Percentiles rank a stretch among this genome's conserved stretches.
These are phyloP conservation scores for Clarkia xantiana DNA, from an alignment of 345 rosid species.

Conservation along the genomic window DNA sequence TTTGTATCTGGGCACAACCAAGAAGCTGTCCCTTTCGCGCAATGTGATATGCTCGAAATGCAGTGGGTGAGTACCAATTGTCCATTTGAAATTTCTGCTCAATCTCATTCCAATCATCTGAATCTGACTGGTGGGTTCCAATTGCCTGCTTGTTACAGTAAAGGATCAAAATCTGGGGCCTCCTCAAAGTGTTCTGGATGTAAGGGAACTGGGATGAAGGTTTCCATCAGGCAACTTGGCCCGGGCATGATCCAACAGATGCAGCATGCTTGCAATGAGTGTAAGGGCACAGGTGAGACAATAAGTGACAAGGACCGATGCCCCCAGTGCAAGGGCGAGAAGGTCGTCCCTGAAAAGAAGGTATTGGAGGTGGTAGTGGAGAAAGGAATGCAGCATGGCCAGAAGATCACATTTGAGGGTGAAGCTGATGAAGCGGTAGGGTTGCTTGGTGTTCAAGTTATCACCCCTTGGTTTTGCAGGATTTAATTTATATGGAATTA, in stretches of 20 bases:
- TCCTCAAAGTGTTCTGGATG: constrained; percentile 65
- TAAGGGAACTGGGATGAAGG: constrained; percentile 82
- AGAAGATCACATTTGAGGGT: constrained; percentile 80
- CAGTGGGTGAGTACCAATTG: constrained; percentile 40
- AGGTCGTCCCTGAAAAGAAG: constrained; percentile 72
- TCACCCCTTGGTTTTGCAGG: no score
- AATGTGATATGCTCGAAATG: constrained; percentile 73
- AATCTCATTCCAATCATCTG: no score
- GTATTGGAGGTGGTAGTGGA: constrained; percentile 74
- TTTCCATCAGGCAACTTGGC: constrained; percentile 69
- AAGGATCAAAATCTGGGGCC: constrained; percentile 86
- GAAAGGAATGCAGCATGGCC: constrained; percentile 87
- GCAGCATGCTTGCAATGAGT: constrained; percentile 89
- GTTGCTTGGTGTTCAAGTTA: no score
- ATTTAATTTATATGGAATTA: no score
- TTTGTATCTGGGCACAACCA: constrained; percentile 54
- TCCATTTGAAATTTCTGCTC: no score
- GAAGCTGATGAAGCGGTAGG: constrained; percentile 88
- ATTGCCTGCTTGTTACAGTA: constrained; percentile 21
- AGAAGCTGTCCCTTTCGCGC: constrained; percentile 80
- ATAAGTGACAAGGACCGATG: constrained; percentile 68
- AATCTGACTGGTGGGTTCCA: no score
- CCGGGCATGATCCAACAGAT: constrained; percentile 94
- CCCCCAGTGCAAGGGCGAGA: constrained; percentile 70
- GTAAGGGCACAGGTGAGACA: constrained; percentile 81